Conservation (phyloP, 352 stramenopile species). For the Elongisporangium prolatum region DNA sequence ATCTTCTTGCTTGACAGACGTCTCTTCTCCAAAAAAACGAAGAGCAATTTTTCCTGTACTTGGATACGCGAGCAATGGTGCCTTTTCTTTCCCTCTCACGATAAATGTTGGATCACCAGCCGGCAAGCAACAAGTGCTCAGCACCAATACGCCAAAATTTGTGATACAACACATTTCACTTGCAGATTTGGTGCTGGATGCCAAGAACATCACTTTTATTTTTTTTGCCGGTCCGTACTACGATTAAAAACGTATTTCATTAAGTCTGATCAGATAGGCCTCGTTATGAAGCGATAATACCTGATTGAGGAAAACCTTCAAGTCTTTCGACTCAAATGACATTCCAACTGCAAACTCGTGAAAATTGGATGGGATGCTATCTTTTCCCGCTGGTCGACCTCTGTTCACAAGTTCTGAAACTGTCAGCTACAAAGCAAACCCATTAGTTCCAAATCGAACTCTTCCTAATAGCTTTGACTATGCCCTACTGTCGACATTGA, state of each 20-base stretch:
- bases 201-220: conserved; percentile 45
- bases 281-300: conserved; percentile 6
- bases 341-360: conserved; percentile 42
- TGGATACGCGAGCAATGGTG: conserved; percentile 43
- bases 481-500: conserved; percentile 26
- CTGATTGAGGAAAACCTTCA: conserved; percentile 23
- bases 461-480: neutral
- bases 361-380: conserved; percentile 52
- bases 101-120: conserved; percentile 31
- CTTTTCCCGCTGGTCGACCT: conserved; percentile 34
- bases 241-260: neutral
- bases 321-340: conserved; percentile 45
- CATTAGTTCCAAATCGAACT: neutral
- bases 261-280: too few relatives aligned
- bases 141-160: conserved; percentile 44
- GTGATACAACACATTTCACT: conserved; percentile 51
- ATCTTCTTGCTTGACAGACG: conserved; percentile 46
- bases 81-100: conserved; percentile 24
- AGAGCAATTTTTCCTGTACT: conserved; percentile 30
- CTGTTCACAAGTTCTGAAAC: conserved; percentile 63
- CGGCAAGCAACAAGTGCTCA: conserved; percentile 33
- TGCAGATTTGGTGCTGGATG: conserved; percentile 22
- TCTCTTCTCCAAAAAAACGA: conserved; percentile 47
- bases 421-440: conserved; percentile 15
- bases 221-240: conserved; percentile 26